Conservation (phyloP, 331 rosid genomes). For the Cydonia oblonga region DNA sequence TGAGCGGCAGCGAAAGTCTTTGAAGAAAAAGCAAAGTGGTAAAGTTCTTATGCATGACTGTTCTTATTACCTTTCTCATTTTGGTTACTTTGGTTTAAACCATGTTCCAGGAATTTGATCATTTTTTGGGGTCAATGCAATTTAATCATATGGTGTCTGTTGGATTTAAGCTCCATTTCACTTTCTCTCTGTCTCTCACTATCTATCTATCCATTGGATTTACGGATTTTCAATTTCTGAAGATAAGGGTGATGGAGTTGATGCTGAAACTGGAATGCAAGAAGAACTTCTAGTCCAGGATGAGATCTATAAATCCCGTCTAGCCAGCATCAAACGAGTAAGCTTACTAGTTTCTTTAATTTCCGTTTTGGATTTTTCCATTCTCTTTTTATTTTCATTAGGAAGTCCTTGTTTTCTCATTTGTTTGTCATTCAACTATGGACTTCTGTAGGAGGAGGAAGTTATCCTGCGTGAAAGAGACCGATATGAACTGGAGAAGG, state of each 20-base stretch:
- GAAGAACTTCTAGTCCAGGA: constrained; percentile 76
- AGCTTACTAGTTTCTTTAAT: constrained; percentile 14
- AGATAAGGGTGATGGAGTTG: constrained; percentile 78
- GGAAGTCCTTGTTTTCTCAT: not conserved
- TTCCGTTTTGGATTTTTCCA: constrained; percentile 7
- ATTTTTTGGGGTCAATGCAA: not conserved
- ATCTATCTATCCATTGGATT: not conserved
- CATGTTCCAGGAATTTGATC: not conserved
- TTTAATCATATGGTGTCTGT: not conserved
- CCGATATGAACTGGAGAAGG: constrained; percentile 88
- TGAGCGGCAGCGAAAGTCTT: constrained; percentile 79
- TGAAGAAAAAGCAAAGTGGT: constrained; percentile 88
- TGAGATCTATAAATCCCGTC: constrained; percentile 82
- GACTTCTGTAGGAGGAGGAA: constrained; percentile 74
- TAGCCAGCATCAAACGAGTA: constrained; percentile 92
- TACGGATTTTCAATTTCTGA: not conserved
- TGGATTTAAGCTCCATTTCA: not conserved
- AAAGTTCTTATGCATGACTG: not conserved
- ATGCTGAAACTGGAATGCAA: constrained; percentile 55
- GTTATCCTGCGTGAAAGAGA: constrained; percentile 80
- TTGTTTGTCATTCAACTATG: not conserved
- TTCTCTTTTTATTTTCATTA: constrained; percentile 8
- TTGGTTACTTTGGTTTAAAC: not conserved
- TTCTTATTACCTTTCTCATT: not conserved
- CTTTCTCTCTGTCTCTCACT: not conserved